A percentile compares a stretch with the other conserved stretches of the same genome.
Conservation (phyloP, 441 rosid species). For the Dalechampia spathulata region DNA sequence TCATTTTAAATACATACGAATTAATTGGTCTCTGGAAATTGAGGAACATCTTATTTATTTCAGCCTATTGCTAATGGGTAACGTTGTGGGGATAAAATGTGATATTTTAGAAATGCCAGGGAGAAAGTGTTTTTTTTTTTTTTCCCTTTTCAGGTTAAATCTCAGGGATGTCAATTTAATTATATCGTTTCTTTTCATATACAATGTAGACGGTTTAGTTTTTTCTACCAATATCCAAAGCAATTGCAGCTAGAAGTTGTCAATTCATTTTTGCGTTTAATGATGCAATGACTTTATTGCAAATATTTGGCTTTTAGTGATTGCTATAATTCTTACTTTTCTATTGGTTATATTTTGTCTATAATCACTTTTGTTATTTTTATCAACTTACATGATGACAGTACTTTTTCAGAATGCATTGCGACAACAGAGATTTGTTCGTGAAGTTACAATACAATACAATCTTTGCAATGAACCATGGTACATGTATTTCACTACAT, state of each 20-base stretch:
- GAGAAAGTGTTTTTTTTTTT: too few relatives aligned
- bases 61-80: too few relatives aligned
- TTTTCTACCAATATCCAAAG: background rate
- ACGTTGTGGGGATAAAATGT: too few relatives aligned
- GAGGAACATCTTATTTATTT: too few relatives aligned
- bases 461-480: constrained; percentile 99
- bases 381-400: constrained; percentile 15
- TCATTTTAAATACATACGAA: too few relatives aligned
- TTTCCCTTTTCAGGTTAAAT: too few relatives aligned
- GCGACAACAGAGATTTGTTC: constrained; percentile 94
- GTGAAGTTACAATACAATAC: constrained; percentile 97
- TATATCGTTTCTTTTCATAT: too few relatives aligned
- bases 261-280: background rate
- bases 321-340: background rate
- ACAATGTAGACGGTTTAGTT: background rate
- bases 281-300: background rate
- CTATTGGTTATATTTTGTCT: background rate
- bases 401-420: constrained; percentile 68
- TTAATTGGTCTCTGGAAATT: too few relatives aligned
- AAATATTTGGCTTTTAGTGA: too few relatives aligned
- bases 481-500: constrained; percentile 34
- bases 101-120: too few relatives aligned
- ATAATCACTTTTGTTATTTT: background rate
- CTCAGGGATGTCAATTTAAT: too few relatives aligned
- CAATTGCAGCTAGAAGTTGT: background rate